These are phyloP conservation scores for Solanum aculeatissimum DNA, from an alignment of 305 asterid genomes.

Conservation along the genomic window DNA sequence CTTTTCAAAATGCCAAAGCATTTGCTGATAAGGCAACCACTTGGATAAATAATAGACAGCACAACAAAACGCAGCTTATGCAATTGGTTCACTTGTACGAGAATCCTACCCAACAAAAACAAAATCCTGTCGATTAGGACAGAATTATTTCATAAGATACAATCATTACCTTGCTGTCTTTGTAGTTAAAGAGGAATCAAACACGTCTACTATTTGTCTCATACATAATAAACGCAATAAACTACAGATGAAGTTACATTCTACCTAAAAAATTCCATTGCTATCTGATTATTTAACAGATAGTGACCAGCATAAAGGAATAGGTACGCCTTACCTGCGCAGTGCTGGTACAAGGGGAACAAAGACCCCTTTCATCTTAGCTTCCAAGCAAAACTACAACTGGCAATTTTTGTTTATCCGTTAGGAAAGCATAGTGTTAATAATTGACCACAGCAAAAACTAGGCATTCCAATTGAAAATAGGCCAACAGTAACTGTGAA, in stretches of 20 bases:
- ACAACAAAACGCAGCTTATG: not conserved
- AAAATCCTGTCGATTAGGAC: not conserved
- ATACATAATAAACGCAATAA: not conserved
- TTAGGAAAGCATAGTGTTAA: not conserved
- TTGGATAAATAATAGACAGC: not conserved
- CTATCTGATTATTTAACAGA: not conserved
- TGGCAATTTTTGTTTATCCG: not conserved
- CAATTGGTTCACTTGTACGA: not conserved
- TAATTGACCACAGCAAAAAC: not conserved
- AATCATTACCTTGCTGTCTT: not conserved
- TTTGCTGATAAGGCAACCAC: not conserved
- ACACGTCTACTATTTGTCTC: not conserved
- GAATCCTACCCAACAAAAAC: not conserved
- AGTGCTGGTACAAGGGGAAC: not conserved
- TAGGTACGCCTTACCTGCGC: not conserved
- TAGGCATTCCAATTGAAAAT: not conserved
- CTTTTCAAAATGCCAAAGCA: not conserved
- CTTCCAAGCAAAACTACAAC: constrained; percentile 8
- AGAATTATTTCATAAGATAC: not conserved
- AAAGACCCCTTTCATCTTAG: not conserved
- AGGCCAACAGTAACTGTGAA: not conserved
- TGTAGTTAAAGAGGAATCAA: not conserved
- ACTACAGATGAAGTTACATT: not conserved
- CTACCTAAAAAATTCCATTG: not conserved
- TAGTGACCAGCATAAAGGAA: not conserved